Conservation (phyloP, 1,284 basidiomycete genomes). For the Xerocomus minutiporus region DNA sequence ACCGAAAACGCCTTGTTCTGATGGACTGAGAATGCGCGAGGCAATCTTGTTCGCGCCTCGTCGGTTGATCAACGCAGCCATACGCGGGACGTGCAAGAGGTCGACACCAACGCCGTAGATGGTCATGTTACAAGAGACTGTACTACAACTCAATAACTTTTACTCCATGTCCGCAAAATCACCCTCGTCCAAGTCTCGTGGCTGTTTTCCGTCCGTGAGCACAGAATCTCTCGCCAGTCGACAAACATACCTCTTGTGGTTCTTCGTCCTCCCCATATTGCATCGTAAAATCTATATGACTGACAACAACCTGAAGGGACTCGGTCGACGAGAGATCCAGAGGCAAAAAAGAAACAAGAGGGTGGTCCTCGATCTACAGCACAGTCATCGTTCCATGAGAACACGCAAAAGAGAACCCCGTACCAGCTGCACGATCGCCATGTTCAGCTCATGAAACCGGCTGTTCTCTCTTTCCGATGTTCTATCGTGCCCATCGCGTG, state of each 20-base stretch:
- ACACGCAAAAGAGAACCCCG: conserved; percentile 25
- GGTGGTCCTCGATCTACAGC: conserved; percentile 92
- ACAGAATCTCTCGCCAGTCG: not conserved
- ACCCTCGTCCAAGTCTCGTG: conserved; percentile 84
- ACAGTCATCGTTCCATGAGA: conserved; percentile 9
- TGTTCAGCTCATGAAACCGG: conserved; percentile 89
- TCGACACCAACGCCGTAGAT: conserved; percentile 80
- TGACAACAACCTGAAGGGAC: conserved; percentile 85
- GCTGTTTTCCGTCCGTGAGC: conserved; percentile 40
- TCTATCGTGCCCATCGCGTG: conserved; percentile 37
- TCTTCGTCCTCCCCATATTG: conserved; percentile 95
- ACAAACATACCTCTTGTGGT: conserved; percentile 69
- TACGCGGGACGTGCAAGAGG: conserved; percentile 65
- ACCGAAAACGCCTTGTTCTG: conserved; percentile 47
- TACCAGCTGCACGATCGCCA: conserved; percentile 92
- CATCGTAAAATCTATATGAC: conserved; percentile 96
- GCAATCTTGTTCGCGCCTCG: conserved; percentile 49
- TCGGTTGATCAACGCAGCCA: conserved; percentile 52
- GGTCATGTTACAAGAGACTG: conserved; percentile 35
- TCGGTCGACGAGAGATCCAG: conserved; percentile 89
- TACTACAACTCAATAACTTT: conserved; percentile 7
- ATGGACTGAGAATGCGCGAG: conserved; percentile 58
- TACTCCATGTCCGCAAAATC: conserved; percentile 74
- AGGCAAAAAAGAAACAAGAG: conserved; percentile 94
- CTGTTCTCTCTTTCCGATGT: conserved; percentile 68